A percentile compares a stretch with the other conserved stretches of the same genome.
Conservation (phyloP, 2,329 filamentous ascomycete species). For the Ophiognomonia clavigignenti-juglandacearum region DNA sequence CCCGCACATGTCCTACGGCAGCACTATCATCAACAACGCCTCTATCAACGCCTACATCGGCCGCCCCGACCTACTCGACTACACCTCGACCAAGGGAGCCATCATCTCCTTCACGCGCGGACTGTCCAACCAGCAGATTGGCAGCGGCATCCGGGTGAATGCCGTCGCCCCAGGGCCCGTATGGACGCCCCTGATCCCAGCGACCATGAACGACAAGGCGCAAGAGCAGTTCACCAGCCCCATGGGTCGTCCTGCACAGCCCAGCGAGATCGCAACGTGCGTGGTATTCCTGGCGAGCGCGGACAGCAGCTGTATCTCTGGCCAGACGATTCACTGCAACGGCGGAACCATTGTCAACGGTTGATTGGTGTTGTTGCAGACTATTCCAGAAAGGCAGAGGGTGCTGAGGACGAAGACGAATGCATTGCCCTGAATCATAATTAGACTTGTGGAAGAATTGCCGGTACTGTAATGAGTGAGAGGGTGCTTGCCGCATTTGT, state of each 20-base stretch:
- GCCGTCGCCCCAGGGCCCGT: slow-evolving; percentile 74
- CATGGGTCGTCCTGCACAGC: slow-evolving; percentile 74
- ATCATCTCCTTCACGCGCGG: slow-evolving; percentile 76
- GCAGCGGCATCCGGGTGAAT: slow-evolving; percentile 71
- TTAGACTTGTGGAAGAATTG: no score
- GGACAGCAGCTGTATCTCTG: slow-evolving; percentile 70
- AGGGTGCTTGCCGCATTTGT: no score
- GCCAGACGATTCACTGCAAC: slow-evolving; percentile 59
- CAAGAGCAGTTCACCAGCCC: slow-evolving; percentile 69
- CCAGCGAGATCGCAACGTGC: slow-evolving; percentile 75
- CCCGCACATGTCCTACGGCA: slow-evolving; percentile 68
- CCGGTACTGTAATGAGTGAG: no score
- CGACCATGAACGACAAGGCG: slow-evolving; percentile 66
- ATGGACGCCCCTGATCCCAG: slow-evolving; percentile 71
- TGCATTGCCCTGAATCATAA: no score
- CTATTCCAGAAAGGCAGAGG: no score
- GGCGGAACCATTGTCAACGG: slow-evolving; percentile 46
- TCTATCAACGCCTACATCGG: slow-evolving; percentile 82
- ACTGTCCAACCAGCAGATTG: slow-evolving; percentile 68
- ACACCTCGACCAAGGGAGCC: slow-evolving; percentile 74
- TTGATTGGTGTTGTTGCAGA: slow-evolving; percentile 25
- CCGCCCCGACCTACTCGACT: slow-evolving; percentile 74
- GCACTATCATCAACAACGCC: slow-evolving; percentile 79
- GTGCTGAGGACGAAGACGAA: no score
- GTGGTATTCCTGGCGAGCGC: slow-evolving; percentile 75